Evolutionary conservation across 2,329 filamentous ascomycete genomes (phyloP), one percentile per base, ranked within the genome.

Genomic region (Coccinonectria pachysandricola): DNA sequence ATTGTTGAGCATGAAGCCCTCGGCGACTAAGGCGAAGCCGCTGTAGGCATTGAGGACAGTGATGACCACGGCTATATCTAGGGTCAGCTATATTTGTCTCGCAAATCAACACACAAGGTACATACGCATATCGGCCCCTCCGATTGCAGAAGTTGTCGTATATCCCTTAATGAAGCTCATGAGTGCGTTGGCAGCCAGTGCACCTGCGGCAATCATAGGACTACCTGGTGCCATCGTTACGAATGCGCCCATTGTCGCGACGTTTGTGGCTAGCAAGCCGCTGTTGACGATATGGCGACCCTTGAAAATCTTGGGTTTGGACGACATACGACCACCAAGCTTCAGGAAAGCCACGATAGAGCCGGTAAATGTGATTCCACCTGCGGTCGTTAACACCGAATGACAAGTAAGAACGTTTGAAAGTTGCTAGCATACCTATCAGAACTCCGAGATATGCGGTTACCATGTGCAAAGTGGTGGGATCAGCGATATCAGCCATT

Each of bases 1-100:
- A 32, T 92, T 93, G 40, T 91, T 77, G 9, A 94, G 64, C 86
- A 94, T 94, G 51, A 93, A 79, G 0, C 86, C 86, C 54, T 94
- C 85, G 0, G 86, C 85, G 0, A 94, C 84, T 3, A 94, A 66
- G 0, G 86, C 86, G 31, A 93, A 94, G 8, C 86, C 86, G 24
- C 82, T 88, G 50, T 93, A 93, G 0, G 85, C 85, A 42, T 93
- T 94, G 12, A 94, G 58, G 1, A 93, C 85, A 0, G 84, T 92
- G 37, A 92, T 92, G 16, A 91, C 83, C 5, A 92, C 84, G 9
- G 79, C 63, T 68, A 37, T 12, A n/a, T n/a, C n/a, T n/a, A n/a
- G n/a, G n/a, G n/a, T n/a, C n/a, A n/a, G n/a, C n/a, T n/a, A n/a
- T n/a, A n/a, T n/a, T n/a, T n/a, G n/a, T n/a, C n/a, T n/a, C n/a